Percentiles rank a stretch among this genome's conserved stretches.
phyloP scores from a whole-genome alignment of 495 filamentous ascomycete genomes.

The Neurospora tetraspora region DNA sequence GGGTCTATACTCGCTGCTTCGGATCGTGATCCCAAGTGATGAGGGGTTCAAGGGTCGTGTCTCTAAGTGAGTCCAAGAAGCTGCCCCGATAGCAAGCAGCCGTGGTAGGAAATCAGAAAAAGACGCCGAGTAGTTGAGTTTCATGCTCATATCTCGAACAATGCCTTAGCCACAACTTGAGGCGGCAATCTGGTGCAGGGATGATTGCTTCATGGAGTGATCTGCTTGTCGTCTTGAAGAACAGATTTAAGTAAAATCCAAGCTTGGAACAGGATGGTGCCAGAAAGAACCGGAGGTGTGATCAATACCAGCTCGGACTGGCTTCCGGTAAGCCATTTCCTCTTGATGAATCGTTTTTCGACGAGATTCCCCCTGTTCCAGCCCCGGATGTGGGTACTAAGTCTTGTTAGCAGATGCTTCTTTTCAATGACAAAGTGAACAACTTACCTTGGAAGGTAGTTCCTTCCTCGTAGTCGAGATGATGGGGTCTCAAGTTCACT shows the following conservation, averaged over 20 bases:
- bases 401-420: background rate
- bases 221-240: background rate
- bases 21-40: background rate
- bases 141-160: background rate
- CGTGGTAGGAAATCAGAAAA: background rate
- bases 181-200: background rate
- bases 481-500: background rate
- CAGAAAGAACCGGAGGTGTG: background rate
- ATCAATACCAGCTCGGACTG: background rate
- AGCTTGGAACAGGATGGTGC: background rate
- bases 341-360: background rate
- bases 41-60: background rate
- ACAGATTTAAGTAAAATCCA: background rate
- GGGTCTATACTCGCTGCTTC: background rate
- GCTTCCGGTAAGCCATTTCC: background rate
- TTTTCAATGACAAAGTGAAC: background rate
- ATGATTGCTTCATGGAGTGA: background rate
- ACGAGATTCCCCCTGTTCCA: background rate
- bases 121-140: background rate
- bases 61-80: background rate
- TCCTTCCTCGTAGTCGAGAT: background rate
- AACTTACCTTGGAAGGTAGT: background rate
- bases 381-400: background rate
- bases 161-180: background rate
- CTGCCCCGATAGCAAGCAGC: background rate